phyloP scores from a whole-genome alignment of 768 basidiomycete species.

The Melanogaster broomeanus region DNA sequence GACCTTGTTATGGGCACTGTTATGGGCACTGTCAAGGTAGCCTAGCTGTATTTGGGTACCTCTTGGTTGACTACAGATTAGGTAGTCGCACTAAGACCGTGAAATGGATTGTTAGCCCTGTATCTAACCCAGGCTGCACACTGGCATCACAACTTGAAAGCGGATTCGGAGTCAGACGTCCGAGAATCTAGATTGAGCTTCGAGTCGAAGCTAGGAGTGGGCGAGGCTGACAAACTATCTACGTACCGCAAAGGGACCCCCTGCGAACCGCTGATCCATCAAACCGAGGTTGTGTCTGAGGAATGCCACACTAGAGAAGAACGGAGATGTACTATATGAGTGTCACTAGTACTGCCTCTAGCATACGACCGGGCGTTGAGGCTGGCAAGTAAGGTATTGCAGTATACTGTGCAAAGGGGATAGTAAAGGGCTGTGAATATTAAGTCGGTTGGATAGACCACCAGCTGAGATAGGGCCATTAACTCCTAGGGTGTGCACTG shows the following conservation, averaged over 20 bases:
- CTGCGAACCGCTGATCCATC: not conserved
- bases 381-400: slow-evolving; percentile 21
- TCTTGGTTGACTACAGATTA: too few relatives aligned
- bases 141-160: too few relatives aligned
- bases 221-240: not conserved
- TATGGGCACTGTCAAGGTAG: too few relatives aligned
- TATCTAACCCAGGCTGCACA: too few relatives aligned
- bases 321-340: not conserved
- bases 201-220: not conserved
- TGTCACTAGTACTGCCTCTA: not conserved
- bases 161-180: not conserved
- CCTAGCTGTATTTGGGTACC: too few relatives aligned
- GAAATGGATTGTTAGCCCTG: too few relatives aligned
- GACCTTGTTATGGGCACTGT: too few relatives aligned
- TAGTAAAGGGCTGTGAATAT: slow-evolving; percentile 9
- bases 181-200: not conserved
- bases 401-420: slow-evolving; percentile 22
- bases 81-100: too few relatives aligned
- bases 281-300: not conserved
- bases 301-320: slow-evolving; percentile 12
- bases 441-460: not conserved
- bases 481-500: not conserved
- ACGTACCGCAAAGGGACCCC: not conserved
- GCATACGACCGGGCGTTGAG: slow-evolving; percentile 8
- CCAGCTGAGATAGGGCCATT: not conserved